phyloP scores from a whole-genome alignment of 805 yeast genomes.

The Sugiyamaella americana region DNA sequence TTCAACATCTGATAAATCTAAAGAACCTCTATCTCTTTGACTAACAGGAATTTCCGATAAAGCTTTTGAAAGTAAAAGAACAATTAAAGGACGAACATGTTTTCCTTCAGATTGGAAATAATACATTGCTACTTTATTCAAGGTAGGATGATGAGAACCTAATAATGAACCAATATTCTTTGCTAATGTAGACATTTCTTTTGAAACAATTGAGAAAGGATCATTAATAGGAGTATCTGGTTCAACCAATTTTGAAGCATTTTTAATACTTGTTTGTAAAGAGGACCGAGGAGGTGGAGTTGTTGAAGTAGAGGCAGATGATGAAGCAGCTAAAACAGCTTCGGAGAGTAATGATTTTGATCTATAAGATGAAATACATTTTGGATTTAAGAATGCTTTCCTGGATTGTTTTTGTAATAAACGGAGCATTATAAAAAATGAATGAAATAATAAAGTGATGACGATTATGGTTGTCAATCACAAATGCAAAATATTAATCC shows the following conservation, averaged over 20 bases:
- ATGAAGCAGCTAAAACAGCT: slow-evolving; percentile 15
- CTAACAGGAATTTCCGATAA: slow-evolving; percentile 62
- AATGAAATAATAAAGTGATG: too few relatives aligned
- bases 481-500: too few relatives aligned
- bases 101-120: slow-evolving; percentile 96
- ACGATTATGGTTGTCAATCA: too few relatives aligned
- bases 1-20: slow-evolving; percentile 36
- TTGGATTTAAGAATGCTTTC: too few relatives aligned
- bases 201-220: slow-evolving; percentile 85
- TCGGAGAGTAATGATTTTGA: slow-evolving; percentile 19
- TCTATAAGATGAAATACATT: slow-evolving; percentile 3
- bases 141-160: slow-evolving; percentile 90
- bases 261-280: slow-evolving; percentile 23
- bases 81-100: slow-evolving; percentile 88
- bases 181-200: slow-evolving; percentile 87
- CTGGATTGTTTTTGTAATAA: too few relatives aligned
- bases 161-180: slow-evolving; percentile 77
- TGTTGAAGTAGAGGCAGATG: slow-evolving; percentile 6
- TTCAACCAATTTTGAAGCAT: slow-evolving; percentile 29
- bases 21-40: slow-evolving; percentile 59
- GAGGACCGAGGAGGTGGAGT: slow-evolving; percentile 9
- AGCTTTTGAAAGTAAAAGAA: slow-evolving; percentile 75
- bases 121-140: slow-evolving; percentile 87
- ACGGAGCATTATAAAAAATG: too few relatives aligned
- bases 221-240: slow-evolving; percentile 48